Evolutionary conservation across 106 monocot species (phyloP).

Genomic region (Dendrobium nobile): DNA sequence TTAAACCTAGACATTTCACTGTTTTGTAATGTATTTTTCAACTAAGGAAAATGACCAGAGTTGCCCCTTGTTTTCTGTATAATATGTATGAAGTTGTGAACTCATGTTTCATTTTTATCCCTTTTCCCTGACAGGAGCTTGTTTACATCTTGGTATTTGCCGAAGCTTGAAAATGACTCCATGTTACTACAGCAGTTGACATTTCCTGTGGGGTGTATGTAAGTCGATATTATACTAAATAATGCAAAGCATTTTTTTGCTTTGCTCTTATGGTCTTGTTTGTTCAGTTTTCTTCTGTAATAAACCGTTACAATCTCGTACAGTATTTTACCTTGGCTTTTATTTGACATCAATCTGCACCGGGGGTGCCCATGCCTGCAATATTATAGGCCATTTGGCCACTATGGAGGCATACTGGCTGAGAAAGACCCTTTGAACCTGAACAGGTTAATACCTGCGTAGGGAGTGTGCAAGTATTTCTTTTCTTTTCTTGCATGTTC

Average conservation of each 20-base stretch:
- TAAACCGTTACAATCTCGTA: not conserved
- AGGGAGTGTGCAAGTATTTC: constrained; percentile 78
- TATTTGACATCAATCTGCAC: constrained; percentile 71
- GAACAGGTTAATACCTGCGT: constrained; percentile 99
- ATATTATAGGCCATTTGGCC: constrained; percentile 13
- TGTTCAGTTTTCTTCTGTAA: constrained; percentile 12
- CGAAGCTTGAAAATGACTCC: not conserved
- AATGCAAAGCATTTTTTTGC: constrained; percentile 14
- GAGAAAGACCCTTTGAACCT: constrained; percentile 99
- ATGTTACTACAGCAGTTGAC: not conserved
- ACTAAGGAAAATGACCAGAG: not conserved
- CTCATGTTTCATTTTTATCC: not conserved
- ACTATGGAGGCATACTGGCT: constrained; percentile 39
- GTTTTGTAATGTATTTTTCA: not conserved
- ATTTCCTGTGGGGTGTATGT: not conserved
- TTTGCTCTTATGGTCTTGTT: constrained; percentile 9
- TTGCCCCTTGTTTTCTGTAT: not conserved
- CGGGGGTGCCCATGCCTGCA: constrained; percentile 78
- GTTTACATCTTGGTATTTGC: not conserved
- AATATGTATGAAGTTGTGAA: not conserved
- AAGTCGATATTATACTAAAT: not conserved
- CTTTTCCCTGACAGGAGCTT: not conserved
- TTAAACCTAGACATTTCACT: too few relatives aligned
- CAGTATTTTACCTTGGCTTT: not conserved
- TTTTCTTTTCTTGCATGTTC: constrained; percentile 12